Conservation (phyloP, 441 rosid genomes). For the Croton laevigatus region DNA sequence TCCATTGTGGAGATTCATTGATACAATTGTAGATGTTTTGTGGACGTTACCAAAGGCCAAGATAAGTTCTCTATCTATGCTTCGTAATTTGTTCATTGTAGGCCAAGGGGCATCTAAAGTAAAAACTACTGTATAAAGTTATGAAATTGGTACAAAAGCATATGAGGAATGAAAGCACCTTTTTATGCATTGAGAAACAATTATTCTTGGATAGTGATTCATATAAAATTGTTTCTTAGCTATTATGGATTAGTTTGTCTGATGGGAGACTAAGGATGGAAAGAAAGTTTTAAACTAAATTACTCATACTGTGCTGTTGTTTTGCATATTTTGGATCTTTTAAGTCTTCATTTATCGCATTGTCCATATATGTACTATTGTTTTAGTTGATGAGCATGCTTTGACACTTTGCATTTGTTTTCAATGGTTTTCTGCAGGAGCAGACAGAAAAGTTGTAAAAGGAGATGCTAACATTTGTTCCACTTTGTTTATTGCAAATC, state of each 20-base stretch:
- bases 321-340: neutral
- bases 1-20: neutral
- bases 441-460: slow-evolving; percentile 35
- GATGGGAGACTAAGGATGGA: neutral
- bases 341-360: neutral
- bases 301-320: neutral
- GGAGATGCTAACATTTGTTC: slow-evolving; percentile 55
- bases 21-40: neutral
- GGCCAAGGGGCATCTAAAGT: neutral
- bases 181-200: neutral
- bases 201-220: neutral
- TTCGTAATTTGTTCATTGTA: neutral
- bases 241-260: neutral
- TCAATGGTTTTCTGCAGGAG: slow-evolving; percentile 34
- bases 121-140: neutral
- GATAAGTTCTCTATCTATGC: neutral
- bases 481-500: slow-evolving; percentile 78
- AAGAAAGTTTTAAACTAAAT: neutral
- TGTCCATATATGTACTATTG: neutral
- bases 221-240: too few relatives aligned
- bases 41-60: neutral
- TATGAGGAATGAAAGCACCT: neutral
- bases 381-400: neutral
- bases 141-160: neutral
- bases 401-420: neutral